Conservation (phyloP, 2,329 filamentous ascomycete species). For the Colletotrichum scovillei region DNA sequence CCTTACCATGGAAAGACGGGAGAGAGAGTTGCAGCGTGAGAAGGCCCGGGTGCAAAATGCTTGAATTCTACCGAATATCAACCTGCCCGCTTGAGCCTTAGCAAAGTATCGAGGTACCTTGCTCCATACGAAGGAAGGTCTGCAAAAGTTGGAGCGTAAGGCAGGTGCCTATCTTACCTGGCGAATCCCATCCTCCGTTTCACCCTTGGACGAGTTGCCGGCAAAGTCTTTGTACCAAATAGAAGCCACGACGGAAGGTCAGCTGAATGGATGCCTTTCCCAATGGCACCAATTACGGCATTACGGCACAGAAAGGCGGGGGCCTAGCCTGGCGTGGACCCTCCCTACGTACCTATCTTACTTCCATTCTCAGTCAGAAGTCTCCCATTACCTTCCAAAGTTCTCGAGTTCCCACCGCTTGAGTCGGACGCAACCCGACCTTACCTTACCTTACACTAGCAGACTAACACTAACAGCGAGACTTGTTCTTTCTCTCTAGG, state of each 20-base stretch:
- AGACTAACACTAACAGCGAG: background rate
- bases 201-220: background rate
- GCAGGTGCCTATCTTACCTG: too few relatives aligned
- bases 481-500: background rate
- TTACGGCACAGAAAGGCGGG: constrained; percentile 31
- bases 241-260: background rate
- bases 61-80: background rate
- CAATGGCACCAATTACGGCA: constrained; percentile 31
- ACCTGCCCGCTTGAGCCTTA: background rate
- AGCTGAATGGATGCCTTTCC: constrained; percentile 10
- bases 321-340: constrained; percentile 19
- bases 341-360: background rate
- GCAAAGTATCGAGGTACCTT: too few relatives aligned
- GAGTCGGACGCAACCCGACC: constrained; percentile 26
- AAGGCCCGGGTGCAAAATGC: too few relatives aligned
- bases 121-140: too few relatives aligned
- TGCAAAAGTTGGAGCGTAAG: too few relatives aligned
- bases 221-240: background rate
- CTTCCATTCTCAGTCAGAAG: background rate
- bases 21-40: too few relatives aligned
- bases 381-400: background rate
- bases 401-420: constrained; percentile 3
- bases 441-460: too few relatives aligned
- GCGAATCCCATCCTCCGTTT: background rate
- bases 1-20: background rate